Percentiles rank a stretch among this genome's conserved stretches.
Conservation (phyloP, 2,329 filamentous ascomycete species). For the Rosellinia necatrix region DNA sequence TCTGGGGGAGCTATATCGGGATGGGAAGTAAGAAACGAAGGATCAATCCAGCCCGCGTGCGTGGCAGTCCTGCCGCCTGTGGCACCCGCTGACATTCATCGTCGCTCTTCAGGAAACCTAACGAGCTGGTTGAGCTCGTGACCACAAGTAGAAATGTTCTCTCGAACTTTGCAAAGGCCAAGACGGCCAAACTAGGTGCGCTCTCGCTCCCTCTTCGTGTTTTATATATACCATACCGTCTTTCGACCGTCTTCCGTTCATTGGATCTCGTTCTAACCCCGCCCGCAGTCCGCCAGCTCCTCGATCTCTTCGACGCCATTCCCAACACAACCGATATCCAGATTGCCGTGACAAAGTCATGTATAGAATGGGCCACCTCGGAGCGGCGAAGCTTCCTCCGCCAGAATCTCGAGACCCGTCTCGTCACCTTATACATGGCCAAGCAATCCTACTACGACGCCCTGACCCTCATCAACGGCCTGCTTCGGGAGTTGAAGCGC, state of each 20-base stretch:
- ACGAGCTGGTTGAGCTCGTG: slow-evolving; percentile 87
- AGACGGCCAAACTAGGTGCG: slow-evolving; percentile 96
- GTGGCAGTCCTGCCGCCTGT: no score
- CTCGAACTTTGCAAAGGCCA: slow-evolving; percentile 97
- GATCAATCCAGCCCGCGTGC: no score
- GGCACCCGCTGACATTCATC: slow-evolving; percentile 38
- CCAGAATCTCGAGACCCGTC: slow-evolving; percentile 95
- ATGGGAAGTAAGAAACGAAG: slow-evolving; percentile 70
- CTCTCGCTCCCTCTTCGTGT: neutral
- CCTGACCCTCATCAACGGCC: slow-evolving; percentile 92
- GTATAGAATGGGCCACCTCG: slow-evolving; percentile 97
- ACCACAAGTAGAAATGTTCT: slow-evolving; percentile 88
- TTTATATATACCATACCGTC: neutral
- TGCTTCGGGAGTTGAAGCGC: slow-evolving; percentile 95
- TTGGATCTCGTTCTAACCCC: slow-evolving; percentile 3
- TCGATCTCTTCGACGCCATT: slow-evolving; percentile 93
- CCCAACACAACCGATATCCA: slow-evolving; percentile 94
- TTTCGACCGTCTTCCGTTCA: neutral
- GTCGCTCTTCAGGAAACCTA: slow-evolving; percentile 62
- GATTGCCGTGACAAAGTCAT: slow-evolving; percentile 94
- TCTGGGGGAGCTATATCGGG: slow-evolving; percentile 89
- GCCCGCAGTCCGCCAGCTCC: slow-evolving; percentile 82
- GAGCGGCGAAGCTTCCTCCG: slow-evolving; percentile 95
- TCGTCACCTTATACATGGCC: slow-evolving; percentile 92
- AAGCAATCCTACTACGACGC: slow-evolving; percentile 98